Percentiles rank a stretch among this genome's conserved stretches.
Evolutionary conservation across 352 stramenopile species (phyloP).

Genomic region (Lagenidium sp.): DNA sequence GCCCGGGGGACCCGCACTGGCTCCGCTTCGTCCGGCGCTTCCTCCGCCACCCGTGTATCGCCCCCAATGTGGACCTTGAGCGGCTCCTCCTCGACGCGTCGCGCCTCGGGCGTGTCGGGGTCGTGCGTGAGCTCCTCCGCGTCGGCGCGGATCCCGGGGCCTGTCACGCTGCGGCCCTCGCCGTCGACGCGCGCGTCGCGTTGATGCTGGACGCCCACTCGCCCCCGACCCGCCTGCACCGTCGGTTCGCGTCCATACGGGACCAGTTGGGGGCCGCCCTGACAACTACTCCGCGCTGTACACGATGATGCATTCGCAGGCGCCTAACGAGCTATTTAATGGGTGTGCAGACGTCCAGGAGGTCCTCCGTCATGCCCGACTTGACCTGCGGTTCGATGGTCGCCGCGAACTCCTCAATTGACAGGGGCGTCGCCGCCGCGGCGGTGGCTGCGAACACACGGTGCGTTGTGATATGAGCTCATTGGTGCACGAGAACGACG

Average conservation of each 20-base stretch:
- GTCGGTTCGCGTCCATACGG: too few relatives aligned
- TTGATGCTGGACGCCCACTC: too few relatives aligned
- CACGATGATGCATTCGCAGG: background rate
- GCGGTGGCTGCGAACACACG: conserved; percentile 1
- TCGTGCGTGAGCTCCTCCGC: conserved; percentile 9
- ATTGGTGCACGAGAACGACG: background rate
- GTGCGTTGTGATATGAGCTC: background rate
- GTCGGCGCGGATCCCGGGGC: conserved; percentile 1
- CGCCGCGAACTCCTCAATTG: conserved; percentile 11
- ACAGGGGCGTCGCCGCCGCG: conserved; percentile 1
- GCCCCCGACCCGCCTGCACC: too few relatives aligned
- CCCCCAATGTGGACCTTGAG: conserved; percentile 6
- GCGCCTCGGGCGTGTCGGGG: background rate
- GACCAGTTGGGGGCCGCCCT: background rate
- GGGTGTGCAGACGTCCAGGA: conserved; percentile 4
- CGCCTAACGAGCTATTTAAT: background rate
- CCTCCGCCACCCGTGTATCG: conserved; percentile 7
- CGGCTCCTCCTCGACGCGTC: conserved; percentile 11
- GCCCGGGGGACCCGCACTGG: conserved; percentile 7
- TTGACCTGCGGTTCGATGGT: conserved; percentile 10
- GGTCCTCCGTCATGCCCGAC: conserved; percentile 10
- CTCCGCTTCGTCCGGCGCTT: conserved; percentile 8
- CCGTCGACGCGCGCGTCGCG: conserved; percentile 3
- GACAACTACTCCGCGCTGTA: background rate
- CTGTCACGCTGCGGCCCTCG: background rate